These are phyloP conservation scores for Monocercomonoides exilis DNA, from an alignment of 78 protist genomes.

Conservation along the genomic window DNA sequence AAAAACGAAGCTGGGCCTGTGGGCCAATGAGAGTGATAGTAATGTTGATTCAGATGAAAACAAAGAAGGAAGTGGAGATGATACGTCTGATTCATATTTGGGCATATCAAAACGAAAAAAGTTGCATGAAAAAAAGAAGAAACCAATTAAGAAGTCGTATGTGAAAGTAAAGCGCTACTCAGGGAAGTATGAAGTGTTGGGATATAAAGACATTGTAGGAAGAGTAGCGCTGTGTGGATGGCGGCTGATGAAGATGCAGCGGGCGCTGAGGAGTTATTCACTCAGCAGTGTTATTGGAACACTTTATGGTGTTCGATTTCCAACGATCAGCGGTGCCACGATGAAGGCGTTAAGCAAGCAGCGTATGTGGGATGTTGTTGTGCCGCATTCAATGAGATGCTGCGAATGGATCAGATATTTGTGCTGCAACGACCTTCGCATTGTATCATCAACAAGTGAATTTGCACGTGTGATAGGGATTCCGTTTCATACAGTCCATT, in stretches of 20 bases:
- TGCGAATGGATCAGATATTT: background rate
- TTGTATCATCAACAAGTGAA: background rate
- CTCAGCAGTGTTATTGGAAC: background rate
- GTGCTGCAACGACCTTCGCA: background rate
- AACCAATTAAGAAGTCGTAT: too few species aligned
- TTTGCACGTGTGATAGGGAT: conserved; percentile 13
- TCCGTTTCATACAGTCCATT: background rate
- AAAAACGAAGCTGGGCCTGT: too few species aligned
- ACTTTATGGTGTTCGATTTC: background rate
- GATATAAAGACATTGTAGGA: background rate
- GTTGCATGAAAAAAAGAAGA: too few species aligned
- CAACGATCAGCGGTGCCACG: background rate
- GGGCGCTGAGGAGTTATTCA: background rate
- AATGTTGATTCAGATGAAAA: too few species aligned
- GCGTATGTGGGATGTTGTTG: background rate
- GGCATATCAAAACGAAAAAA: too few species aligned
- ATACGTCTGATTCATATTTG: too few species aligned
- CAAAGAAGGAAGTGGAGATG: too few species aligned
- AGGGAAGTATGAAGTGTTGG: background rate
- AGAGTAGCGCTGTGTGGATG: background rate
- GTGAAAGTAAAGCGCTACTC: background rate
- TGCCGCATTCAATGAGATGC: background rate
- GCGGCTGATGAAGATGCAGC: background rate
- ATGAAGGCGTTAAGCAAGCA: background rate
- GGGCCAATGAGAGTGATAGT: too few species aligned